Base-by-base conservation (phyloP, 345 rosid genomes). In the Kandelia obovata region DNA sequence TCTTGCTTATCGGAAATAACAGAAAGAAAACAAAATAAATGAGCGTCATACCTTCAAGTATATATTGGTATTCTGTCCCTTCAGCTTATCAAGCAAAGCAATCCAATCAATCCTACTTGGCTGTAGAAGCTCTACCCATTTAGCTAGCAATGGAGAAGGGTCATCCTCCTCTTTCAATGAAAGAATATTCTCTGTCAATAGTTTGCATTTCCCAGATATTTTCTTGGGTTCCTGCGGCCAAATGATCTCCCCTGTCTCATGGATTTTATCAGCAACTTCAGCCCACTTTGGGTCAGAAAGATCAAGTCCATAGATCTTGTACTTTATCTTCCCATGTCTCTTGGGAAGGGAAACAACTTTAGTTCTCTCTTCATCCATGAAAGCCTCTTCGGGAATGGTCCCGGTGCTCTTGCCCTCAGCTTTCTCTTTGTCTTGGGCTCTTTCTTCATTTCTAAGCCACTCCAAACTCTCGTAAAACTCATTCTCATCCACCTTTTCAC, bases 261-360 rank as follows among this genome's bases (percentile, higher is more conserved):
- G 84, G 69, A 92, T 80, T 74, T 84, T 88, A 75, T 90, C 81
- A 70, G 92, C 90, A 57, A 84, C 80, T 75, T 88, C 75, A 76
- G 75, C 82, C 98, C 97, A 92, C 75, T 83, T 89, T 23, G 88
- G 78, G 81, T 84, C 91, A 8, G 99, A 92, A 11, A 95, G 82
- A 75, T 95, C 91, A 62, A 95, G 96, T 66, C 98, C 99, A 79
- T 92, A 90, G 55, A 92, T 95, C 87, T 84, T 95, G 82, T 87
- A 89, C 72, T 75, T 88, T 63, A 92, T 79, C 87, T 83, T 88
- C 67, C 98, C 96, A 46, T 85, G 88, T 71, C 99, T 86, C 81
- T 81, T 90, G 20, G 96, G 97, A 79, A 92, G 88, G 65, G 92
- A 80, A 61, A 77, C 56, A 67, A 72, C 82, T 75, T 69, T 75